Evolutionary conservation across 768 basidiomycete genomes (phyloP), one percentile per base, ranked within the genome.

Genomic region (Pilatotrama ljubarskyi): DNA sequence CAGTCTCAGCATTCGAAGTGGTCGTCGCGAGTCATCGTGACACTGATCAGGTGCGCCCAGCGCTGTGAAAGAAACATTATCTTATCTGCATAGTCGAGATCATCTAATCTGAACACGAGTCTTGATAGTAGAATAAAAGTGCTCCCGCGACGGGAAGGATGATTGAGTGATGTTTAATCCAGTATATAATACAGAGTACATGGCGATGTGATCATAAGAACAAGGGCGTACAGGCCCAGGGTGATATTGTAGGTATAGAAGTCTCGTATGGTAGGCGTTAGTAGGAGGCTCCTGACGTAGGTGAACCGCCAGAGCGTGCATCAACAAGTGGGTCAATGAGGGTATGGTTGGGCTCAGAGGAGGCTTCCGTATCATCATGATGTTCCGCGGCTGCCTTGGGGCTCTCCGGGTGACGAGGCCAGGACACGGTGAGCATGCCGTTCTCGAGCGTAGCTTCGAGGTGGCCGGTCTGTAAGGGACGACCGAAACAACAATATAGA

Each of bases 391-490:
- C 18, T 3, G 22, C 3, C 0, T 3, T 47, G 11, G 18, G 1
- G 26, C 15, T 7, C 29, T 3, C 50, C 17, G 61, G 65, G 26
- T 60, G 35, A 49, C 72, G 70, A 2, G 77, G 77, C 77, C 77
- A 78, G 5, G 78, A 73, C n/a, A 78, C 46, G 3, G 73, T 55
- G 11, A 78, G 73, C 35, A 78, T 68, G 5, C 77, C 77, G 55
- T 77, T 74, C 38, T 66, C 69, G 69, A 78, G 71, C 11, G 73
- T 66, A 1, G 78, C 77, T 9, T 70, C 71, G 54, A 78, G 68
- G 20, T 79, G 26, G 64, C 67, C 66, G 63, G 62, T 71, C 77
- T 78, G 50, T 14, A 37, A 40, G 2, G 14, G 14, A n/a, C n/a
- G 13, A 11, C 5, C 43, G 13, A 35, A 42, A 58, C 42, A 64